Conservation (phyloP, 371 early-diverging fungal genomes). For the Mucor velutinosus region DNA sequence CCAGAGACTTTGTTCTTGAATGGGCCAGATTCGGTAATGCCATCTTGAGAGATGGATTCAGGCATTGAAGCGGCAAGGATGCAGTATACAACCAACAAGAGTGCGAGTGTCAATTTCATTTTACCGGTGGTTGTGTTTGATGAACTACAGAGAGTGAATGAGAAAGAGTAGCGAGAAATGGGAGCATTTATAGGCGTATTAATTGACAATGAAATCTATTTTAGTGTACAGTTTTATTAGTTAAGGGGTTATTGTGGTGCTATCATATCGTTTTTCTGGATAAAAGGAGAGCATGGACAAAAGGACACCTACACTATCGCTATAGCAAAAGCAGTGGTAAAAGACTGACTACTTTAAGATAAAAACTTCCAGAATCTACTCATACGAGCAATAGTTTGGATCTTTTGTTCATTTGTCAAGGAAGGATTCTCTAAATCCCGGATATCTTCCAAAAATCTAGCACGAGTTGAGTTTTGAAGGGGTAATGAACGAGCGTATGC, state of each 20-base stretch:
- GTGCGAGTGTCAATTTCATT: neutral
- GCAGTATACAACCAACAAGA: neutral
- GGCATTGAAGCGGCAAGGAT: neutral
- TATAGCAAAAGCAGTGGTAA: no score
- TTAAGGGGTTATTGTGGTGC: neutral
- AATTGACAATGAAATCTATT: slow-evolving; percentile 2
- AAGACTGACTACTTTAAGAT: neutral
- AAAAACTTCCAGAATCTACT: slow-evolving; percentile 55
- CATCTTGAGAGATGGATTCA: neutral
- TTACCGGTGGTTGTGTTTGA: neutral
- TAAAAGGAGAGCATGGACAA: neutral
- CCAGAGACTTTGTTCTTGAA: slow-evolving; percentile 8
- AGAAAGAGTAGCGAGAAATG: neutral
- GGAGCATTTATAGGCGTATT: neutral
- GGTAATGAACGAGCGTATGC: slow-evolving; percentile 55
- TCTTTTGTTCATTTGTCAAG: slow-evolving; percentile 60
- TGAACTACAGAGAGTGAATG: neutral
- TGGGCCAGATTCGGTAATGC: neutral
- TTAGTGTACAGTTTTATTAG: neutral
- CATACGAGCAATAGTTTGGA: slow-evolving; percentile 68
- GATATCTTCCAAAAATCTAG: slow-evolving; percentile 72
- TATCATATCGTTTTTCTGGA: neutral
- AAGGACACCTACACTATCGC: neutral
- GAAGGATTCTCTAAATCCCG: slow-evolving; percentile 71
- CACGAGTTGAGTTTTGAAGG: slow-evolving; percentile 50